Evolutionary conservation across 2,329 filamentous ascomycete species (phyloP), one percentile per base, ranked within the genome.

Genomic region (Stromatinia cepivora): DNA sequence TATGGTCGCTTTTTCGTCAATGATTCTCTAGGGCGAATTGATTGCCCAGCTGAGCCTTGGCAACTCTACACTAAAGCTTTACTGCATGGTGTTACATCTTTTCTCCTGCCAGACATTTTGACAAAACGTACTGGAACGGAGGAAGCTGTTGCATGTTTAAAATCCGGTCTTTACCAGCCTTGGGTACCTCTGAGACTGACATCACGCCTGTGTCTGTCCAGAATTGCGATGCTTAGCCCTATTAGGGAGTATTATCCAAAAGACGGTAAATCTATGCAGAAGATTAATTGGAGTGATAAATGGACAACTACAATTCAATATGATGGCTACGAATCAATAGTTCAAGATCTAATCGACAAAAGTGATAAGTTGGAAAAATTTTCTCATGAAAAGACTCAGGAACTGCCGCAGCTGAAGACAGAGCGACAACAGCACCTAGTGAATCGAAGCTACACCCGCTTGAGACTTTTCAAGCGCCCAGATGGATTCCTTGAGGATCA

Each of bases 1-100:
- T 88, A 88, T 70, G 79, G 80, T 0, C 83, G 80, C 10, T 90
- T 85, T 63, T 78, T 78, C 0, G 83, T 90, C 56, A 83, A 91
- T 59, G 75, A 81, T 1, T 75, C 85, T 0, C 80, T 92, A 2
- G 83, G 85, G 0, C 82, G 86, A 0, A 76, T 92, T 0, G 82
- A 85, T 3, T 89, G 87, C 50, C 81, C 88, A 0, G 79, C 85
- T 0, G 88, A 90, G 58, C 85, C 86, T 0, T 75, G 76, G 0
- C 77, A 88, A 0, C 77, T 87, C 0, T 88, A 88, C 68, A 79
- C 79, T 1, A 90, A 88, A 73, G 87, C 87, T 0, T 77, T 83
- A 5, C 76, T 88, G 0, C 89, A 92, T 74, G 89, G 88, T 0
- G 77, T 83, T 6, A 91, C 89, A 0, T 88, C 88, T 0, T 86